A percentile compares a stretch with the other conserved stretches of the same genome.
phyloP scores from a whole-genome alignment of 2,329 filamentous ascomycete genomes.

The Venturia nashicola region DNA sequence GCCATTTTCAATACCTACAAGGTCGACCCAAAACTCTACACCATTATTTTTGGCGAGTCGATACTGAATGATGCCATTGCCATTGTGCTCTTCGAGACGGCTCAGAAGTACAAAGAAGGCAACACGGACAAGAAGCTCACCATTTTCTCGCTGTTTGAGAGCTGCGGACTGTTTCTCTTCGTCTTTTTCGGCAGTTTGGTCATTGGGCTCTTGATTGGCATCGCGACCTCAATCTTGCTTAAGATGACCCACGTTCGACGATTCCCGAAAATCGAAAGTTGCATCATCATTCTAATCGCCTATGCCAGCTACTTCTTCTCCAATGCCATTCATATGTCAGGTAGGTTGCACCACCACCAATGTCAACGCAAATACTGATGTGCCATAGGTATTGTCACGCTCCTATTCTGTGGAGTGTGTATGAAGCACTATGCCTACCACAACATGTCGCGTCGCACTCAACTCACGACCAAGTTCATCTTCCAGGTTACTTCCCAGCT shows the following conservation, averaged over 20 bases:
- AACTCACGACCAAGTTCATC: constrained; percentile 94
- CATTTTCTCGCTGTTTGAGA: constrained; percentile 75
- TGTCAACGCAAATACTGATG: not conserved
- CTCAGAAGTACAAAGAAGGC: constrained; percentile 78
- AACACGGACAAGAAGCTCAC: constrained; percentile 57
- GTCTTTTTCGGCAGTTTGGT: constrained; percentile 91
- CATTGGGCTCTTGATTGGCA: constrained; percentile 78
- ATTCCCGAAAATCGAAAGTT: constrained; percentile 94
- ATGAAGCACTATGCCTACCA: constrained; percentile 99
- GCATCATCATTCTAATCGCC: constrained; percentile 81
- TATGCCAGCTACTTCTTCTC: constrained; percentile 98
- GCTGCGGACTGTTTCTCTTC: constrained; percentile 84
- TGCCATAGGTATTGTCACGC: constrained; percentile 74
- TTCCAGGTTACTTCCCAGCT: constrained; percentile 92
- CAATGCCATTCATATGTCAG: constrained; percentile 89
- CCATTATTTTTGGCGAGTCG: constrained; percentile 95
- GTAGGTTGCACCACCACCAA: constrained; percentile 38
- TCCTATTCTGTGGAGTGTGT: constrained; percentile 96
- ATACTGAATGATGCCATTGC: constrained; percentile 97
- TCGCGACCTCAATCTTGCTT: constrained; percentile 73
- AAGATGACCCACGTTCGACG: constrained; percentile 92
- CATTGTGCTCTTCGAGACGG: constrained; percentile 96
- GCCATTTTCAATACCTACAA: constrained; percentile 99
- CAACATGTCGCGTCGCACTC: constrained; percentile 97
- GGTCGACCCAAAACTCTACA: constrained; percentile 96